Percentiles rank a stretch among this genome's conserved stretches.
Conservation (phyloP, 2,329 filamentous ascomycete genomes). For the Epichloe coenophiala region DNA sequence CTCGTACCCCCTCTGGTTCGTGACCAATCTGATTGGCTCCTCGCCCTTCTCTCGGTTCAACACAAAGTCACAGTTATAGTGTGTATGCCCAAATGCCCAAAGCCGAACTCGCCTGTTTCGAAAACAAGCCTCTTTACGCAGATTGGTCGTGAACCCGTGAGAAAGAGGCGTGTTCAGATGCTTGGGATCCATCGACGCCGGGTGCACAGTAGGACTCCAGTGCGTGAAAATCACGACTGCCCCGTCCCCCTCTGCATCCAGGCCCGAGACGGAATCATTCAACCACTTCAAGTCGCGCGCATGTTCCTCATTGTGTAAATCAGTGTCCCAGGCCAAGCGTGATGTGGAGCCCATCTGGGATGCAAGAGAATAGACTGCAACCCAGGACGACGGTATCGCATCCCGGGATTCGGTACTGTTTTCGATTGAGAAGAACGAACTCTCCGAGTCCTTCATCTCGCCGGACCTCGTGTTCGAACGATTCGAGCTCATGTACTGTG, state of each 20-base stretch:
- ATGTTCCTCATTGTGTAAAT: conserved; percentile 24
- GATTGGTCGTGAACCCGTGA: conserved; percentile 26
- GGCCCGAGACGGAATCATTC: conserved; percentile 19
- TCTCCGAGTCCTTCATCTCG: conserved; percentile 18
- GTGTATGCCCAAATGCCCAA: conserved; percentile 37
- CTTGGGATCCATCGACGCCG: conserved; percentile 19
- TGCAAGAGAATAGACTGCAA: conserved; percentile 32
- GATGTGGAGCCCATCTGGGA: conserved; percentile 23
- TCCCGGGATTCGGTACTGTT: conserved; percentile 11
- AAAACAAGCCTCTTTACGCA: conserved; percentile 23
- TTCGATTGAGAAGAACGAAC: conserved; percentile 26
- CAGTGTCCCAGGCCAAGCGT: conserved; percentile 26
- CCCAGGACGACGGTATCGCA: conserved; percentile 17
- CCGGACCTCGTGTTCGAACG: conserved; percentile 16
- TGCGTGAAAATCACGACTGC: conserved; percentile 28
- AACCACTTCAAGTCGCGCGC: conserved; percentile 28
- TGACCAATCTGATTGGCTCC: conserved; percentile 18
- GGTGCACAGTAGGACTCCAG: conserved; percentile 25
- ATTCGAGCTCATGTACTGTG: conserved; percentile 14
- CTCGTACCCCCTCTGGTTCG: conserved; percentile 28
- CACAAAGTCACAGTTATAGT: conserved; percentile 29
- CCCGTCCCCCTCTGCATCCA: conserved; percentile 14
- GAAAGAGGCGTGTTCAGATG: conserved; percentile 16
- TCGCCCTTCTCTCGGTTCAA: conserved; percentile 10
- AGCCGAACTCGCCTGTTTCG: conserved; percentile 20